Conservation (phyloP, 2,329 filamentous ascomycete species). For the Apiospora kogelbergensis region DNA sequence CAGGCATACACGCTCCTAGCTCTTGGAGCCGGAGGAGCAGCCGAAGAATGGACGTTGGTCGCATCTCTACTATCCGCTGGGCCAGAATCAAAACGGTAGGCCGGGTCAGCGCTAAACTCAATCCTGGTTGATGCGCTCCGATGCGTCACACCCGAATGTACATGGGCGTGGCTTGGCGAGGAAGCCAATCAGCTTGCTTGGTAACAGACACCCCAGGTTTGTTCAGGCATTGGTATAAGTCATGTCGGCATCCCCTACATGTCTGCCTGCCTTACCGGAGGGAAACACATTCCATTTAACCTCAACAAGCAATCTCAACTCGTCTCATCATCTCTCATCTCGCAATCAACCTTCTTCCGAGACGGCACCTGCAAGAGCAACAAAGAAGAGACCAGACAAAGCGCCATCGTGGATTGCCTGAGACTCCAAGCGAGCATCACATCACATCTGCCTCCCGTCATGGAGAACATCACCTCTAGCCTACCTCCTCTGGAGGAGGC, state of each 20-base stretch:
- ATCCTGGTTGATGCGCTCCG: background rate
- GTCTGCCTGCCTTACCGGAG: background rate
- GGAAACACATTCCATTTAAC: background rate
- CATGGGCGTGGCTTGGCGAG: background rate
- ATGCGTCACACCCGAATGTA: background rate
- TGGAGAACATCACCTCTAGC: background rate
- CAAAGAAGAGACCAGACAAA: background rate
- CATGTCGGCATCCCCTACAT: background rate
- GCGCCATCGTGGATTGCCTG: background rate
- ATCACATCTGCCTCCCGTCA: background rate
- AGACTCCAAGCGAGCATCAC: background rate
- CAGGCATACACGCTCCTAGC: background rate
- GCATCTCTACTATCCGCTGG: background rate
- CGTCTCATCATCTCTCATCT: background rate
- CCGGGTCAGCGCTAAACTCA: background rate
- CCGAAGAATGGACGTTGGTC: background rate
- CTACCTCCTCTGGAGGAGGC: background rate
- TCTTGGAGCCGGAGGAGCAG: background rate
- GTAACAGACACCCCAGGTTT: background rate
- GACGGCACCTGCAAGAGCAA: background rate
- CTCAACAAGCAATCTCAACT: background rate
- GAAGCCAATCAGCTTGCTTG: background rate
- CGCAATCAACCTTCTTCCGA: background rate
- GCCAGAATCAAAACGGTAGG: background rate
- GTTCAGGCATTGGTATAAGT: background rate